Conservation (phyloP, 208 protist genomes). For the Phytomonas sp. region DNA sequence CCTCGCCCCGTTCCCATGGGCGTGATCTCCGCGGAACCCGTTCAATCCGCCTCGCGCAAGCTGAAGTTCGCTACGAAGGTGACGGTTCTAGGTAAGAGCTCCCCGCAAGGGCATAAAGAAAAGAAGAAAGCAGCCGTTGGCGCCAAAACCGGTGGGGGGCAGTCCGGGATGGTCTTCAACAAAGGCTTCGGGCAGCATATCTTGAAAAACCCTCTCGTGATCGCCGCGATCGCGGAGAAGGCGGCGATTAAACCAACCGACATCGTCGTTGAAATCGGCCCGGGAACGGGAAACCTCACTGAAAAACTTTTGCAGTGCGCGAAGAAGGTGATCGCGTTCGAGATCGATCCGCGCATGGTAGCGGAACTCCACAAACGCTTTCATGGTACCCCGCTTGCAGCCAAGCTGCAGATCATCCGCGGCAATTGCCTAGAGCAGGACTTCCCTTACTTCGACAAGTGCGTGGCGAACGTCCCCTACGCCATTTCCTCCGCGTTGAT, state of each 20-base stretch:
- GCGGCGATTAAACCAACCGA: conserved; percentile 95
- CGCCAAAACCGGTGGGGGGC: conserved; percentile 62
- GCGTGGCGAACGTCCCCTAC: conserved; percentile 99
- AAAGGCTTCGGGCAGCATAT: conserved; percentile 99
- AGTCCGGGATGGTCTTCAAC: conserved; percentile 92
- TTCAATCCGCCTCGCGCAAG: conserved; percentile 38
- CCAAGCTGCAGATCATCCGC: conserved; percentile 97
- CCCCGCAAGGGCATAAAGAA: conserved; percentile 19
- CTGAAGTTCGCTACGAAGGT: conserved; percentile 76
- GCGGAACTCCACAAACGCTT: conserved; percentile 99
- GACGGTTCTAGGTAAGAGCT: conserved; percentile 58
- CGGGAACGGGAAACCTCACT: conserved; percentile 99
- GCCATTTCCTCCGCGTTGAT: conserved; percentile 99
- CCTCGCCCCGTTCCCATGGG: conserved; percentile 67
- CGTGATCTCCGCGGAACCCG: conserved; percentile 66
- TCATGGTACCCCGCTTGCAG: conserved; percentile 74
- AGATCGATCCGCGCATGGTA: conserved; percentile 99
- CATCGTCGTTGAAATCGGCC: conserved; percentile 98
- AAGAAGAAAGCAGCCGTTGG: conserved; percentile 29
- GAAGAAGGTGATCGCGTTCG: conserved; percentile 98
- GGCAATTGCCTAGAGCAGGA: conserved; percentile 98
- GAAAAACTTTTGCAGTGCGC: conserved; percentile 95
- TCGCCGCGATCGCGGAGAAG: conserved; percentile 97
- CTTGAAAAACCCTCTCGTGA: conserved; percentile 97
- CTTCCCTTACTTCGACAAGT: conserved; percentile 99